Evolutionary conservation across 352 stramenopile genomes (phyloP).

Genomic region (Globisporangium mamillatum): DNA sequence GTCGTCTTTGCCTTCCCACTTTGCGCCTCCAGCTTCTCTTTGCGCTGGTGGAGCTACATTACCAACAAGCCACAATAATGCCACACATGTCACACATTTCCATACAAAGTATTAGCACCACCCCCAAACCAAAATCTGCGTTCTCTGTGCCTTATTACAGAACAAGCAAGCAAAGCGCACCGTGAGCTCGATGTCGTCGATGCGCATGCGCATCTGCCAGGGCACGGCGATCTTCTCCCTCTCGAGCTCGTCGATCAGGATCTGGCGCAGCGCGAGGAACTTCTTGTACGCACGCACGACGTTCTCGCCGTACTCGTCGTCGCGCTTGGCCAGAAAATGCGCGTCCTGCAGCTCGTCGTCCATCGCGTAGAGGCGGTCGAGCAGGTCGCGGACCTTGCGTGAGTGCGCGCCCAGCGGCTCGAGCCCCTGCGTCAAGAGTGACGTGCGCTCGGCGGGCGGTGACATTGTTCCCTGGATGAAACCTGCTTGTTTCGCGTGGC

Average conservation of each 20-base stretch:
- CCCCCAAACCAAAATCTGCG: neutral
- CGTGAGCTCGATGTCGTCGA: slow-evolving; percentile 81
- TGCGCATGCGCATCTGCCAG: slow-evolving; percentile 71
- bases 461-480: neutral
- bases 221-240: slow-evolving; percentile 40
- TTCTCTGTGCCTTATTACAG: neutral
- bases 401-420: slow-evolving; percentile 33
- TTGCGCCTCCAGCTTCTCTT: slow-evolving; percentile 31
- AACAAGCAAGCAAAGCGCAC: slow-evolving; percentile 25
- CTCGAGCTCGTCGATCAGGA: slow-evolving; percentile 48
- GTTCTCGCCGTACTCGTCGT: slow-evolving; percentile 61
- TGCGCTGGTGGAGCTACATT: slow-evolving; percentile 37
- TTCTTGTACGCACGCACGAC: slow-evolving; percentile 56
- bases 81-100: neutral
- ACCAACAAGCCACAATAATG: neutral
- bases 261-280: slow-evolving; percentile 50
- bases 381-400: slow-evolving; percentile 24
- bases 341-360: slow-evolving; percentile 57
- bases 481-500: neutral
- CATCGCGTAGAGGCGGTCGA: slow-evolving; percentile 40
- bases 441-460: slow-evolving; percentile 19
- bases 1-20: slow-evolving; percentile 14
- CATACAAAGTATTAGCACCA: neutral
- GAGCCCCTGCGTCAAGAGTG: slow-evolving; percentile 49
- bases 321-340: slow-evolving; percentile 49